These are phyloP conservation scores for Halocafeteria seosinensis DNA, from an alignment of 108 stramenopile species.

Conservation along the genomic window DNA sequence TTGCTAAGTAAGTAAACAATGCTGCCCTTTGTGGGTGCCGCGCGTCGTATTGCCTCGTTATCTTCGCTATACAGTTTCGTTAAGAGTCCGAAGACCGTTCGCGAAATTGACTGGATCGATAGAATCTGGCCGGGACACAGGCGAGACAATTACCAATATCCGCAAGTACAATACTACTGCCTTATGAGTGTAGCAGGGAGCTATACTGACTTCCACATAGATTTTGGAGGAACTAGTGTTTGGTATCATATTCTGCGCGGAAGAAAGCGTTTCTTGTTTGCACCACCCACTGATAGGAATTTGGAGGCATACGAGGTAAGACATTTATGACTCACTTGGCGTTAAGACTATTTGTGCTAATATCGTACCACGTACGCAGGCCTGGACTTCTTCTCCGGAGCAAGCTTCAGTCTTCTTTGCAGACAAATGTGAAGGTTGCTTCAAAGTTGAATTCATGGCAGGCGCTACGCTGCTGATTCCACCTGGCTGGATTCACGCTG, in stretches of 20 bases:
- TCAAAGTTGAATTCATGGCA: constrained; percentile 31
- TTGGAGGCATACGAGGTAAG: constrained; percentile 54
- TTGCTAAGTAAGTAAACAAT: not conserved
- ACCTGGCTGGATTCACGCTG: constrained; percentile 76
- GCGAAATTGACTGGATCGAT: constrained; percentile 60
- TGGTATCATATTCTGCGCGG: constrained; percentile 75
- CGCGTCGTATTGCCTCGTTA: not conserved
- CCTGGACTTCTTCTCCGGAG: constrained; percentile 10
- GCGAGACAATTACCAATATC: not conserved
- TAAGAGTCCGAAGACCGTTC: constrained; percentile 45
- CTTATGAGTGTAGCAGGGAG: constrained; percentile 54
- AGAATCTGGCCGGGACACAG: constrained; percentile 37
- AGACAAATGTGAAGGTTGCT: constrained; percentile 24
- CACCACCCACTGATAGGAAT: constrained; percentile 53
- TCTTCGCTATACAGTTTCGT: constrained; percentile 19
- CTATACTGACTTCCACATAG: constrained; percentile 81
- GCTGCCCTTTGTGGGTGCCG: not conserved
- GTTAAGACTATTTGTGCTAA: too few species aligned
- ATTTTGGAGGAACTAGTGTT: constrained; percentile 78
- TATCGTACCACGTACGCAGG: too few species aligned
- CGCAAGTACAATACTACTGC: constrained; percentile 58
- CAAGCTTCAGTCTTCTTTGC: constrained; percentile 44
- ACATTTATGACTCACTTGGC: constrained; percentile 42
- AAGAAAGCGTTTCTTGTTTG: constrained; percentile 55
- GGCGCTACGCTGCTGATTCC: constrained; percentile 67